Conservation (phyloP, 1,284 basidiomycete genomes). For the Lignosus rhinocerotis region DNA sequence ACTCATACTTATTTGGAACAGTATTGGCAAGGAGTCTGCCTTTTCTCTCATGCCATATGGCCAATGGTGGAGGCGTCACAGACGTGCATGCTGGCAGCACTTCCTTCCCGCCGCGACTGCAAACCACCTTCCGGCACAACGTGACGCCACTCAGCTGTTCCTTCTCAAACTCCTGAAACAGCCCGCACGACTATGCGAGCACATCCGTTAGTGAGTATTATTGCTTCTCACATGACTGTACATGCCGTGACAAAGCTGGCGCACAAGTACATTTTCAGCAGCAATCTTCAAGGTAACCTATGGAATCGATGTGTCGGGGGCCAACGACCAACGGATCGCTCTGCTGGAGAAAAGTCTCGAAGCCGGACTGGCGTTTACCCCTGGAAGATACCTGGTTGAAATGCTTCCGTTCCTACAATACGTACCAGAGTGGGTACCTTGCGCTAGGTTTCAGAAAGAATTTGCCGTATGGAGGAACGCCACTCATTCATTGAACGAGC, state of each 20-base stretch:
- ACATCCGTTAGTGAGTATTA: not conserved
- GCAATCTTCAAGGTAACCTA: conserved; percentile 1
- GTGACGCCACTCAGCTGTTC: not conserved
- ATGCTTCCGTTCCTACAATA: conserved; percentile 9
- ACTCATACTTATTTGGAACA: not conserved
- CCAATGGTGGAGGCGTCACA: conserved; percentile 2
- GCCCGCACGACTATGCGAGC: not conserved
- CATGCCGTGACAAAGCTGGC: too few species aligned
- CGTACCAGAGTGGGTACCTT: conserved; percentile 16
- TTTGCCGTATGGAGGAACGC: not conserved
- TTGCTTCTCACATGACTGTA: not conserved
- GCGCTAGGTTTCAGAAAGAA: conserved; percentile 4
- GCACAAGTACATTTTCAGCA: not conserved
- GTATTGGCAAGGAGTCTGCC: not conserved
- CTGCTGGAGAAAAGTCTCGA: conserved; percentile 9
- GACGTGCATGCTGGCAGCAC: conserved; percentile 19
- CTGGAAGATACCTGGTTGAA: conserved; percentile 1
- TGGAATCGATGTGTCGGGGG: conserved; percentile 30
- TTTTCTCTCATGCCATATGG: not conserved
- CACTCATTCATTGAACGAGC: not conserved
- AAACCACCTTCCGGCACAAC: not conserved
- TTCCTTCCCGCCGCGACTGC: not conserved
- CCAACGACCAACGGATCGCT: conserved; percentile 7
- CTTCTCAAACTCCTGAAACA: not conserved
- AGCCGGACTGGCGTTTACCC: not conserved